phyloP scores from a whole-genome alignment of 345 rosid genomes.

The Arabis alpina region DNA sequence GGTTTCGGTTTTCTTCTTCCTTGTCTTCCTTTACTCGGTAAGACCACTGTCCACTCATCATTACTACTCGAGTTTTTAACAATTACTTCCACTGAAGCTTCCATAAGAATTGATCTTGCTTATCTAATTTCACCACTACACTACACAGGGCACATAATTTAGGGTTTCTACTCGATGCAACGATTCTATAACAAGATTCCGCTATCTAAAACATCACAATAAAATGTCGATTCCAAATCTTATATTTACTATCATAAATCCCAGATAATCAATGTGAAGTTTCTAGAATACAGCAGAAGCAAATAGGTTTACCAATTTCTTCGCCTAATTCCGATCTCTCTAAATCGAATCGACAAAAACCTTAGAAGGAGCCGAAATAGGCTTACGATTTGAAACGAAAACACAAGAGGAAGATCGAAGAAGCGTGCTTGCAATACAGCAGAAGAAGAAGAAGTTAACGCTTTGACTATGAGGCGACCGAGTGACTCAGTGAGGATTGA shows the following conservation, averaged over 20 bases:
- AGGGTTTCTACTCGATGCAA: constrained; percentile 22
- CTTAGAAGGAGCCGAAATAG: background rate
- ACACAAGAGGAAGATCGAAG: background rate
- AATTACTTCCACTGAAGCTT: constrained; percentile 24
- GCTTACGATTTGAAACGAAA: constrained; percentile 14
- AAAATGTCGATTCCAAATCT: too few species aligned
- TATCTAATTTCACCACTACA: background rate
- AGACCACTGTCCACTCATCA: constrained; percentile 84
- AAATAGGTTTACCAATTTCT: background rate
- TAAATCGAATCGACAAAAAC: background rate
- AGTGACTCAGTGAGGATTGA: constrained; percentile 32
- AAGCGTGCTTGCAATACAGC: constrained; percentile 22
- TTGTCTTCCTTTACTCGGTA: constrained; percentile 55
- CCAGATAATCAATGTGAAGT: background rate
- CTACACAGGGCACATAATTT: background rate
- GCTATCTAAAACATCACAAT: constrained; percentile 16
- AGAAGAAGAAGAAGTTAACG: constrained; percentile 19
- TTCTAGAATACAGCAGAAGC: background rate
- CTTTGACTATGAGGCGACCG: background rate
- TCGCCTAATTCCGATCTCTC: background rate
- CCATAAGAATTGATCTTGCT: background rate
- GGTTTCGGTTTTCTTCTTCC: constrained; percentile 44
- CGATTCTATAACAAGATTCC: constrained; percentile 13
- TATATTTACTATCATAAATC: too few species aligned
- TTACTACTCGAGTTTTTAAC: constrained; percentile 40